Base-by-base conservation (phyloP, 805 yeast species). In the Nematodospora valgi region DNA sequence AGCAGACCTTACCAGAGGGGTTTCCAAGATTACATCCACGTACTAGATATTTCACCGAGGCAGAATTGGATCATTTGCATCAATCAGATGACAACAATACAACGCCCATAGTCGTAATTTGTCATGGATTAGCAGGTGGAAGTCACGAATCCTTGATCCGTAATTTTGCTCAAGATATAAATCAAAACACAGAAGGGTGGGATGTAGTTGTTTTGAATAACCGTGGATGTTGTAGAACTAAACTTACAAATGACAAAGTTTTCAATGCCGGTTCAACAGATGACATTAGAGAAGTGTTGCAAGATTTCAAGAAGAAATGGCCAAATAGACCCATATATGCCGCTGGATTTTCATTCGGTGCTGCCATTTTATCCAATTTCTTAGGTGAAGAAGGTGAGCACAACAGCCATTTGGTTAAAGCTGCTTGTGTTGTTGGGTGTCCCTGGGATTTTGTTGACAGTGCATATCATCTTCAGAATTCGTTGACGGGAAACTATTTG, bases 71-170 rank as follows among this genome's bases (percentile, higher is more conserved):
- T 47, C 32, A 47, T 34, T 25, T 37, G 17, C 42, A 39, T 8
- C 45, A 32, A 15, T 45, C 40, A 23, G 47, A 26, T 11, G 61
- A 60, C 13, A 30, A 28, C 4, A 24, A 37, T 9, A 46, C 64
- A 3, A 68, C 56, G 31, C 94, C 94, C 2, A 64, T 86, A 49
- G 62, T 82, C 12, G 71, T 86, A 20, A 59, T 76, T 3, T 57
- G 83, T 27, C 95, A 86, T 52, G 95, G 95, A 0, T 70, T 86
- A 24, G 80, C 85, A 2, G 95, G 95, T 5, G 93, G 95, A 0
- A 80, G 89, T n/a, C 84, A 81, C 43, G 95, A 86, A 52, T 69
- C 83, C 5, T 78, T 86, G 50, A 77, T 86, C 27, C 69, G 93
- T 16, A 71, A 84, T 37, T 52, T 80, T 23, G 71, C 77, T 12